A percentile compares a stretch with the other conserved stretches of the same genome.
phyloP scores from a whole-genome alignment of 129 eudicot genomes.

The Helichrysum umbraculigerum region DNA sequence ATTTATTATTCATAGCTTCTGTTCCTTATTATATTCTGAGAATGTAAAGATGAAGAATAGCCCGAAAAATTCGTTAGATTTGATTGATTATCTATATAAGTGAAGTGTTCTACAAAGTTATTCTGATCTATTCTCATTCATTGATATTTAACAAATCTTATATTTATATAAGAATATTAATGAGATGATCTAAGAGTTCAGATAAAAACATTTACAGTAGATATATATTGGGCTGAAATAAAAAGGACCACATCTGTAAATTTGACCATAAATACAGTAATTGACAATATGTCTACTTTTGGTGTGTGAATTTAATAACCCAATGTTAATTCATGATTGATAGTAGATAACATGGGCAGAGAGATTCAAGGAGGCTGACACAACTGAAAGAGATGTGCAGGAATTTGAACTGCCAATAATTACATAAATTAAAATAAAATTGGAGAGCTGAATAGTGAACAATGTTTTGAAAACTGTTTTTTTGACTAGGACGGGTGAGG shows the following conservation, averaged over 20 bases:
- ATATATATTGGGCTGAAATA: slow-evolving; percentile 24
- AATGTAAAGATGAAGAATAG: neutral
- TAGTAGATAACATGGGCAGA: slow-evolving; percentile 65
- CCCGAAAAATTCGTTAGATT: neutral
- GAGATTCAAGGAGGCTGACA: slow-evolving; percentile 49
- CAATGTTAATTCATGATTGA: slow-evolving; percentile 45
- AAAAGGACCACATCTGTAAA: slow-evolving; percentile 36
- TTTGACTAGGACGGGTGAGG: too few relatives aligned
- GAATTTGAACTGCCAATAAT: neutral
- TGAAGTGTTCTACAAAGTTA: neutral
- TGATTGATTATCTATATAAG: neutral
- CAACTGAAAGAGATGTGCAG: slow-evolving; percentile 43
- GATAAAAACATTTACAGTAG: neutral
- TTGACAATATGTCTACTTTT: slow-evolving; percentile 33
- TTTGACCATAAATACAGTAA: slow-evolving; percentile 31
- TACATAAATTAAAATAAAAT: slow-evolving; percentile 2
- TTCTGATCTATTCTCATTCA: neutral
- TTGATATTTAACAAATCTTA: neutral
- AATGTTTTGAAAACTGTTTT: too few relatives aligned
- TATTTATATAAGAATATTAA: neutral
- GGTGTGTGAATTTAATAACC: slow-evolving; percentile 31
- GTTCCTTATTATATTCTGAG: neutral
- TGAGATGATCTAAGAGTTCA: neutral
- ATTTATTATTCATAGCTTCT: slow-evolving; percentile 14
- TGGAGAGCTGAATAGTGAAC: slow-evolving; percentile 27